A percentile compares a stretch with the other conserved stretches of the same genome.
phyloP scores from a whole-genome alignment of 148 eudicot species.

The Simmondsia chinensis region DNA sequence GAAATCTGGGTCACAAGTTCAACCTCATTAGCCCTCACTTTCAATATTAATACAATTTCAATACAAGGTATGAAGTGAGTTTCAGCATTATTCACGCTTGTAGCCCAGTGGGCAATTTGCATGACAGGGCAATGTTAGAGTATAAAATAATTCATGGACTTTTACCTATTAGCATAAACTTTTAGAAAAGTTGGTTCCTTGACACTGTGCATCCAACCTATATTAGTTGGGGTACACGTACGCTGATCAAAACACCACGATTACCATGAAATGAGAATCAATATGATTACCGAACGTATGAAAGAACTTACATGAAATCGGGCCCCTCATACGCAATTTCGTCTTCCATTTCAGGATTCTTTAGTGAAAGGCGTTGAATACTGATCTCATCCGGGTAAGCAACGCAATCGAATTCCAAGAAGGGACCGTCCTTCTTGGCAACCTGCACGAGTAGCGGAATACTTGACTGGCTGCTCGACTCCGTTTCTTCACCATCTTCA shows the following conservation, averaged over 20 bases:
- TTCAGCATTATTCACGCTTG: no score
- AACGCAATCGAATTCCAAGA: constrained; percentile 43
- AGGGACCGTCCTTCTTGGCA: constrained; percentile 33
- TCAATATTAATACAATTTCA: no score
- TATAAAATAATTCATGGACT: no score
- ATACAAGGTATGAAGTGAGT: no score
- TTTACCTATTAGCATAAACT: no score
- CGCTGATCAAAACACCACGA: background rate
- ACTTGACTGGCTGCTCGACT: constrained; percentile 13
- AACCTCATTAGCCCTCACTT: no score
- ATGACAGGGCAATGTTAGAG: no score
- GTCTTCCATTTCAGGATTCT: constrained; percentile 46
- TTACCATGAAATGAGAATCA: background rate
- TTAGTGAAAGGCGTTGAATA: constrained; percentile 42
- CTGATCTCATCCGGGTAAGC: constrained; percentile 51
- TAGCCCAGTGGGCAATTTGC: no score
- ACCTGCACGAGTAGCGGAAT: constrained; percentile 48
- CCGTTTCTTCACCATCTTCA: constrained; percentile 14
- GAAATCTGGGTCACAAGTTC: no score
- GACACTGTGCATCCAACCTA: no score
- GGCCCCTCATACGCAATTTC: constrained; percentile 59
- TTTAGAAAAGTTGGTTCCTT: no score
- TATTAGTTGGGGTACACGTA: no score
- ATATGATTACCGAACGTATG: background rate
- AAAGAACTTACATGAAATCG: constrained; percentile 43